Evolutionary conservation across 164 flowering plant genomes (phyloP), one percentile per base, ranked within the genome.

Genomic region (Macadamia tetraphylla): DNA sequence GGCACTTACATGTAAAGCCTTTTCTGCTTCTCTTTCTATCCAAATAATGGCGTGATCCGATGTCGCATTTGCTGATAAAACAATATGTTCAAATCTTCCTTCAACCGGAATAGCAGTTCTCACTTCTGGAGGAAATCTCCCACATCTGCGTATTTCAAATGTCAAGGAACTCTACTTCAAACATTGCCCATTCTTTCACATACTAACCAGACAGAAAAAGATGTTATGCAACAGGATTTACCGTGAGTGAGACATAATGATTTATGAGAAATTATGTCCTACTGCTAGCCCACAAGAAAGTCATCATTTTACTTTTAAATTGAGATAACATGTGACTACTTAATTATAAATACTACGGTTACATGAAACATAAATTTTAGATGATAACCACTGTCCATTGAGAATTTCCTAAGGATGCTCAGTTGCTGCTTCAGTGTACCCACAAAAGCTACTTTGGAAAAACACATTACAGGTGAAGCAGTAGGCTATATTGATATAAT

Each of bases 41-140:
- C 96, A 91, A 64, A 90, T 69, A 74, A 94, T 87, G 42, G 70
- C 97, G 82, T 94, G 98, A 81, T 94, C 98, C 48, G 97, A 81
- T 70, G 95, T 88, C 30, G 97, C 90, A 79, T 91, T 88, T 75
- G 89, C 82, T 46, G 98, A 91, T 66, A 94, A 78, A 44, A 94
- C 96, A 69, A 94, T 90, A 67, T 91, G 98, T 70, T 94, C 98
- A 73, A 91, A 94, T 77, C 98, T 85, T 66, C 87, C 98, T 58
- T 91, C 96, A 60, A 94, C 97, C 6, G 97, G 97, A 69, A 94
- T 92, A 18, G 98, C 98, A 65, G 98, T 91, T 76, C 96, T 85
- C n/a, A 88, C 97, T 52, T 90, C 97, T 7, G 98, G 98, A 73
- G 98, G 97, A 81, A 57, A 94, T 78, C 98, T 90, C 65, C 96